Percentiles rank a stretch among this genome's conserved stretches.
These are phyloP conservation scores for Phoma sp. DNA, from an alignment of 2,329 filamentous ascomycete genomes.

Conservation along the genomic window DNA sequence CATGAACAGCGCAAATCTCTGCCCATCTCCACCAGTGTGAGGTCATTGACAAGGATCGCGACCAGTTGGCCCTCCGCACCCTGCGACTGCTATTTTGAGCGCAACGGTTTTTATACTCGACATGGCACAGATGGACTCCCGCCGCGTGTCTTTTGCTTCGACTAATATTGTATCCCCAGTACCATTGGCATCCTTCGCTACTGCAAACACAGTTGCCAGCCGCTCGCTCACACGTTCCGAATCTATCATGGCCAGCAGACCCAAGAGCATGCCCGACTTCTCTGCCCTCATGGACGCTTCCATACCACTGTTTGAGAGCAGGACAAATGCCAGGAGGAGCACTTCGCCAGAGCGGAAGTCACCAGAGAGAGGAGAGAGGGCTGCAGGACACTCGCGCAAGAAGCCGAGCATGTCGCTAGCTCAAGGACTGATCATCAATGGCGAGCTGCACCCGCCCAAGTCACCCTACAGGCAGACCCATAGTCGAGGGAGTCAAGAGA, in stretches of 20 bases:
- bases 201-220: constrained; percentile 6
- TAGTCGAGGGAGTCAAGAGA: constrained; percentile 14
- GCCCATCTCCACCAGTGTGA: constrained; percentile 28
- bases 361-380: constrained; percentile 22
- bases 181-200: background rate
- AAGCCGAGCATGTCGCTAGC: constrained; percentile 46
- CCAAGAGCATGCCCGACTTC: constrained; percentile 48
- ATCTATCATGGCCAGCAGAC: constrained; percentile 22
- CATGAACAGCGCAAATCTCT: constrained; percentile 19
- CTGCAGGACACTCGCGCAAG: constrained; percentile 31
- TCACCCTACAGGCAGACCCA: constrained; percentile 26
- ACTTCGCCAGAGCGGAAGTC: constrained; percentile 35
- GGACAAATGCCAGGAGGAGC: constrained; percentile 28
- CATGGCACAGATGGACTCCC: constrained; percentile 13
- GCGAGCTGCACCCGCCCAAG: constrained; percentile 29
- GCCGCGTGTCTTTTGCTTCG: constrained; percentile 19
- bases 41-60: constrained; percentile 46
- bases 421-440: constrained; percentile 46
- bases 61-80: constrained; percentile 30
- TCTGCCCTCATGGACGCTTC: constrained; percentile 40
- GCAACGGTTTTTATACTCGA: constrained; percentile 13
- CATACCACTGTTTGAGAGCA: constrained; percentile 33
- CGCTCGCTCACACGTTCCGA: constrained; percentile 10
- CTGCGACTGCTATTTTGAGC: constrained; percentile 23
- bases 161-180: constrained; percentile 6